phyloP scores from a whole-genome alignment of 495 filamentous ascomycete species.

The Penicillium antarcticum region DNA sequence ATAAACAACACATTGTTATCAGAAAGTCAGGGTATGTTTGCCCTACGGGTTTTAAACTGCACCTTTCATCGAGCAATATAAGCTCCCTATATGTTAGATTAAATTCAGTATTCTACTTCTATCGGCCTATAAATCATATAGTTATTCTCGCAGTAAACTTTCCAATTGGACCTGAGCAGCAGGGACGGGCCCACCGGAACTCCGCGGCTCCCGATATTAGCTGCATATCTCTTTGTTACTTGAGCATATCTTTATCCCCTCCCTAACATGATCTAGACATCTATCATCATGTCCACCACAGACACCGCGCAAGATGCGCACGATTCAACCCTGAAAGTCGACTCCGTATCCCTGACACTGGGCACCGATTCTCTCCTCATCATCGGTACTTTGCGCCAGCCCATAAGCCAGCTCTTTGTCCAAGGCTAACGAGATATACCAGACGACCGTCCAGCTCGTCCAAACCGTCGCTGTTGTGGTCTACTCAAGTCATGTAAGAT shows the following conservation, averaged over 20 bases:
- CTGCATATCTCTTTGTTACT: background rate
- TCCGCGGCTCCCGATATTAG: conserved; percentile 1
- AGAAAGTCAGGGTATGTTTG: no score
- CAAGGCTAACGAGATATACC: conserved; percentile 1
- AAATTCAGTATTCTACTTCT: no score
- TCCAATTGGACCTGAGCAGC: background rate
- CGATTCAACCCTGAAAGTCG: conserved; percentile 51
- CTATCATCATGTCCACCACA: conserved; percentile 21
- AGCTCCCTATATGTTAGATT: no score
- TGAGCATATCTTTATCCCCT: background rate
- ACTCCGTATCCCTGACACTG: conserved; percentile 59
- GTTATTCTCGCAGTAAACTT: no score
- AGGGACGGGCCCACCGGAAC: conserved; percentile 9
- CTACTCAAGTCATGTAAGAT: conserved; percentile 34
- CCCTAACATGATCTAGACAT: background rate
- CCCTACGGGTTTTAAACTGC: no score
- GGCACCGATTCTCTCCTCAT: conserved; percentile 63
- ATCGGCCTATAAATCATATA: no score
- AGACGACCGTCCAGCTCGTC: conserved; percentile 34
- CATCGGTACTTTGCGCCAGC: conserved; percentile 44
- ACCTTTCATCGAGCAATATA: no score
- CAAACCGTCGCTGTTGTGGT: conserved; percentile 36
- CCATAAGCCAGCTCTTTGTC: background rate
- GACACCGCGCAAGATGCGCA: conserved; percentile 22
- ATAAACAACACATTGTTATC: no score